These are phyloP conservation scores for Alternaria brassicae DNA, from an alignment of 2,329 filamentous ascomycete species.

Conservation along the genomic window DNA sequence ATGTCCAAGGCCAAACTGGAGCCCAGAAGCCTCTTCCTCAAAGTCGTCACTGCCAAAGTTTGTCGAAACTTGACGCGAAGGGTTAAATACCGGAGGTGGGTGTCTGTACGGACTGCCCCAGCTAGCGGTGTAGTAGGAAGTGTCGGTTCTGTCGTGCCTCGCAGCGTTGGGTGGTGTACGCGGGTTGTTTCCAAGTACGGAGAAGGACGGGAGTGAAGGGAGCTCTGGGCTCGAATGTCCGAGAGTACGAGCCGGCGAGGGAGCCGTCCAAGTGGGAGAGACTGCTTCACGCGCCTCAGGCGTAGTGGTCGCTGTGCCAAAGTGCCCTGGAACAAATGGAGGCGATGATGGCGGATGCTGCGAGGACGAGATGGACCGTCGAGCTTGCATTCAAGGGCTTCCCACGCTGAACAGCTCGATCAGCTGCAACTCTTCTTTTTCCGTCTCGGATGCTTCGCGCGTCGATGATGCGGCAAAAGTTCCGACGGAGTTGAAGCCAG, in stretches of 20 bases:
- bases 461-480: constrained; percentile 21
- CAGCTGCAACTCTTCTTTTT: constrained; percentile 28
- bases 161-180: constrained; percentile 47
- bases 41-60: constrained; percentile 50
- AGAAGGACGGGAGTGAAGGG: constrained; percentile 46
- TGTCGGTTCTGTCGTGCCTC: constrained; percentile 52
- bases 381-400: constrained; percentile 52
- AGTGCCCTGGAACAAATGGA: constrained; percentile 37
- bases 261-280: constrained; percentile 49
- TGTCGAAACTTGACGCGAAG: constrained; percentile 36
- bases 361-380: constrained; percentile 44
- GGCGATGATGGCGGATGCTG: constrained; percentile 46
- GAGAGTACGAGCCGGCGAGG: constrained; percentile 51
- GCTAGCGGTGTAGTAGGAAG: constrained; percentile 73
- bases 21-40: constrained; percentile 46
- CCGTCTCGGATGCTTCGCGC: constrained; percentile 29
- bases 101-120: constrained; percentile 91
- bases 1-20: constrained; percentile 51
- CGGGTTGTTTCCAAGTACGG: constrained; percentile 41
- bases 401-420: constrained; percentile 18
- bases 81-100: constrained; percentile 58
- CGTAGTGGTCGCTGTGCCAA: constrained; percentile 31
- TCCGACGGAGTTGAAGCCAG: constrained; percentile 16
- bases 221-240: constrained; percentile 53
- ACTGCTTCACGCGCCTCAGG: constrained; percentile 33